Percentiles rank a stretch among this genome's conserved stretches.
These are phyloP conservation scores for Aureobasidium vineae DNA, from an alignment of 2,329 filamentous ascomycete species.

Conservation along the genomic window DNA sequence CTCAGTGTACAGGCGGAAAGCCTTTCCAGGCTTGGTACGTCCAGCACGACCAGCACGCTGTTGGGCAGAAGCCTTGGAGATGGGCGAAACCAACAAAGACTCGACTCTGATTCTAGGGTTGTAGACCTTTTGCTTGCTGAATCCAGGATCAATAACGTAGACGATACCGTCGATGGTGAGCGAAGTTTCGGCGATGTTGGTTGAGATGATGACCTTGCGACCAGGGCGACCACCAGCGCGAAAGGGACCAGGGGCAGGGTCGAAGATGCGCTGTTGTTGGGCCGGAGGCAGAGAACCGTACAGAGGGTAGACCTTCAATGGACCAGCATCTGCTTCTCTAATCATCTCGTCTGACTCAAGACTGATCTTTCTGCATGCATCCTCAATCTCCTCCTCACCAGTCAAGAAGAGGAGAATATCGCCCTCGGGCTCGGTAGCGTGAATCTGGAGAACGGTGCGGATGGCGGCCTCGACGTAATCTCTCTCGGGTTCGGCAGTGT, in stretches of 20 bases:
- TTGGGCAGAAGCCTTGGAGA: constrained; percentile 95
- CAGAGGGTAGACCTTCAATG: constrained; percentile 84
- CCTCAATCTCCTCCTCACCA: constrained; percentile 98
- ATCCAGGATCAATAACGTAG: constrained; percentile 98
- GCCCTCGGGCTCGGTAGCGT: constrained; percentile 86
- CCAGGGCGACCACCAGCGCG: constrained; percentile 77
- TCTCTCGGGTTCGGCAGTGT: constrained; percentile 91
- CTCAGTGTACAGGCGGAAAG: constrained; percentile 95
- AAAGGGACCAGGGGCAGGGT: constrained; percentile 72
- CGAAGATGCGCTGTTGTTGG: constrained; percentile 94
- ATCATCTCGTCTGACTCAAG: constrained; percentile 90
- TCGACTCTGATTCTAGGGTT: constrained; percentile 96
- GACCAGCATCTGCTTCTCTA: constrained; percentile 86
- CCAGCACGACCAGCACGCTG: constrained; percentile 98
- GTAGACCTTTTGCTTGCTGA: constrained; percentile 99
- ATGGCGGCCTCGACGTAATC: constrained; percentile 97
- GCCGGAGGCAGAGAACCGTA: constrained; percentile 91
- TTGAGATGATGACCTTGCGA: constrained; percentile 91
- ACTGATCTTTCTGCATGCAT: constrained; percentile 86
- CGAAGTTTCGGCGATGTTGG: constrained; percentile 97
- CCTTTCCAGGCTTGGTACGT: constrained; percentile 97
- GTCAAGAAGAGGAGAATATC: constrained; percentile 95
- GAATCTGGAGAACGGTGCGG: constrained; percentile 93
- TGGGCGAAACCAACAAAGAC: constrained; percentile 94
- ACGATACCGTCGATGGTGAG: constrained; percentile 99